phyloP scores from a whole-genome alignment of 2,329 filamentous ascomycete species.

The Fusarium sp. region DNA sequence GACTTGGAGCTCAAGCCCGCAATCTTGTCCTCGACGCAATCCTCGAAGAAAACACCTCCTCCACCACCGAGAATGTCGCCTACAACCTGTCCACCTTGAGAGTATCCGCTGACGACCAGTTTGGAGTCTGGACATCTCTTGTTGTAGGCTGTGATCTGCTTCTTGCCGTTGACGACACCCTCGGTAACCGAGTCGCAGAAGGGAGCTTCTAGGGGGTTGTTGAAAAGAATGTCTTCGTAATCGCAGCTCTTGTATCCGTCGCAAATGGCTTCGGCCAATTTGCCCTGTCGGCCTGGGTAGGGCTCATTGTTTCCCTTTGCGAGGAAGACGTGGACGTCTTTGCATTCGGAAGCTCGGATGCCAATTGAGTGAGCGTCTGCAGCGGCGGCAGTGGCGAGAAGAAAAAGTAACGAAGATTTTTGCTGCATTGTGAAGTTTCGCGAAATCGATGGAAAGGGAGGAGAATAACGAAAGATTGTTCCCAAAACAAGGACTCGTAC shows the following conservation, averaged over 20 bases:
- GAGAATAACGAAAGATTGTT: neutral
- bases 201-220: constrained; percentile 9
- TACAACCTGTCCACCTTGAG: constrained; percentile 14
- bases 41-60: constrained; percentile 21
- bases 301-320: constrained; percentile 23
- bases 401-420: neutral
- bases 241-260: constrained; percentile 17
- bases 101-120: constrained; percentile 22
- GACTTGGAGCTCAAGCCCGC: constrained; percentile 4
- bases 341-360: constrained; percentile 8
- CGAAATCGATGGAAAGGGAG: neutral
- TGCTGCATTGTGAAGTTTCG: constrained; percentile 3
- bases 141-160: constrained; percentile 24
- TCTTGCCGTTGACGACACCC: constrained; percentile 18
- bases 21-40: constrained; percentile 8
- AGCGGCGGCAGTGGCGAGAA: neutral
- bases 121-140: constrained; percentile 16
- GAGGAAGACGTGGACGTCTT: constrained; percentile 21
- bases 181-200: constrained; percentile 18
- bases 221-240: constrained; percentile 17
- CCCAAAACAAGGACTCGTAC: neutral
- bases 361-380: neutral
- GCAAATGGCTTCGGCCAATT: constrained; percentile 7
- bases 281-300: constrained; percentile 20
- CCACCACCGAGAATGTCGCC: constrained; percentile 24